Base-by-base conservation (phyloP, 2,329 filamentous ascomycete species). In the Eutypa lata region DNA sequence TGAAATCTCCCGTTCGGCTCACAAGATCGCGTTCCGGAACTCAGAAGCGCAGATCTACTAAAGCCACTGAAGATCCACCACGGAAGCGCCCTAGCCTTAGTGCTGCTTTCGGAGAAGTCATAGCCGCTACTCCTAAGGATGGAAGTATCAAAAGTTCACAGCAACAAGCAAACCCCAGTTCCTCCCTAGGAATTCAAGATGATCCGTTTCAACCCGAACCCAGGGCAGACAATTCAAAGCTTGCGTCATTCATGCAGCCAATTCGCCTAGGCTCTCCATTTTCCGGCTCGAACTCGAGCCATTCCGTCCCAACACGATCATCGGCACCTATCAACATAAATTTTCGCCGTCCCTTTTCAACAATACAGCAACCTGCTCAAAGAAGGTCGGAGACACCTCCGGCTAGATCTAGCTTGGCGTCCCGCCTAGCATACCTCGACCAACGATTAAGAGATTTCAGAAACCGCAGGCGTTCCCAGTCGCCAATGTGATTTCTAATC, bases 191-290 rank as follows among this genome's bases (percentile, higher is more conserved):
- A 14, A 33, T 31, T 26, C 31, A 19, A 7, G 48, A 52, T 19
- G 51, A 52, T 42, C 31, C 49, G n/a, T 57, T 57, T 22, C 42
- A 45, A 26, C 46, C 21, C 28, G 11, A 21, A 5, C 18, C 7
- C 11, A 3, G 13, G 11, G 24, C 46, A 13, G 22, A 47, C 18
- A 52, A 55, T 33, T 49, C 56, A 50, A 53, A 56, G 58, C 64
- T 59, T 14, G 65, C 61, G 22, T 56, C 68, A 19, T 69, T 73
- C 7, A 63, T 66, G 2, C 70, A 70, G 1, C 77, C 76, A 40
- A 72, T 75, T 14, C 76, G 82, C 7, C 73, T 87, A 3, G 81
- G 83, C 28, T 87, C 83, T 5, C 83, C 83, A 0, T 86, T 87
- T 57, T 71, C 75, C 7, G 73, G 73, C 33, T 65, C 73, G 10